phyloP scores from a whole-genome alignment of 139 green algal species.

The Coelastrella sp. region DNA sequence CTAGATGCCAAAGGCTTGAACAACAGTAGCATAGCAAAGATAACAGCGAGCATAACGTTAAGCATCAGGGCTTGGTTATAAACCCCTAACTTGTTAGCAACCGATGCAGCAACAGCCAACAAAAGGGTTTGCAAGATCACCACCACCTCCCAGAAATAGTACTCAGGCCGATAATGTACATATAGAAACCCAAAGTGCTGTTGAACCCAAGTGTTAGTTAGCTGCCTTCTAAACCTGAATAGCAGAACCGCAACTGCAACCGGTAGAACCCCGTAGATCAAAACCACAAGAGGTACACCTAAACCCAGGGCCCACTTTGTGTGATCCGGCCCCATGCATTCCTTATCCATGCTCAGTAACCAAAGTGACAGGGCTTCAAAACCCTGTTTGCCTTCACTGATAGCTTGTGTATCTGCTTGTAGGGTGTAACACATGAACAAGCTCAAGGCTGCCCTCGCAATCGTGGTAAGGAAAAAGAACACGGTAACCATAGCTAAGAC shows the following conservation, averaged over 20 bases:
- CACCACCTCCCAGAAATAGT: conserved; percentile 46
- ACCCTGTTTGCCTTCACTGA: not conserved
- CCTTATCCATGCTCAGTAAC: not conserved
- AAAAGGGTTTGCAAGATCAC: conserved; percentile 11
- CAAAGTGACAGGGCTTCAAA: not conserved
- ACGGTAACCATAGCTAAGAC: conserved; percentile 25
- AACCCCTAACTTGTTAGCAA: not conserved
- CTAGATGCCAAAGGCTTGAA: conserved; percentile 34
- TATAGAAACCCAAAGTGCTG: conserved; percentile 50
- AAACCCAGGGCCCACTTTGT: not conserved
- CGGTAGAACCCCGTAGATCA: conserved; percentile 38
- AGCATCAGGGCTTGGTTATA: conserved; percentile 26
- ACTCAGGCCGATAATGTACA: conserved; percentile 38
- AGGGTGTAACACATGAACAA: conserved; percentile 8
- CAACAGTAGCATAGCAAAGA: conserved; percentile 24
- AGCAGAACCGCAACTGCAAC: conserved; percentile 29
- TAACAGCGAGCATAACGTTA: conserved; percentile 19
- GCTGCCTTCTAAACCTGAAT: not conserved
- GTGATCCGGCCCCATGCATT: conserved; percentile 22
- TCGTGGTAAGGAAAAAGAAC: not conserved
- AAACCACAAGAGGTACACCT: conserved; percentile 27
- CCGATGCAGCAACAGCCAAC: not conserved
- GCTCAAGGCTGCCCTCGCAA: not conserved
- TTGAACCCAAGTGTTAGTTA: conserved; percentile 2
- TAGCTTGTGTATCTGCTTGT: not conserved